phyloP scores from a whole-genome alignment of 345 rosid species.

The Raphanus raphanistrum region DNA sequence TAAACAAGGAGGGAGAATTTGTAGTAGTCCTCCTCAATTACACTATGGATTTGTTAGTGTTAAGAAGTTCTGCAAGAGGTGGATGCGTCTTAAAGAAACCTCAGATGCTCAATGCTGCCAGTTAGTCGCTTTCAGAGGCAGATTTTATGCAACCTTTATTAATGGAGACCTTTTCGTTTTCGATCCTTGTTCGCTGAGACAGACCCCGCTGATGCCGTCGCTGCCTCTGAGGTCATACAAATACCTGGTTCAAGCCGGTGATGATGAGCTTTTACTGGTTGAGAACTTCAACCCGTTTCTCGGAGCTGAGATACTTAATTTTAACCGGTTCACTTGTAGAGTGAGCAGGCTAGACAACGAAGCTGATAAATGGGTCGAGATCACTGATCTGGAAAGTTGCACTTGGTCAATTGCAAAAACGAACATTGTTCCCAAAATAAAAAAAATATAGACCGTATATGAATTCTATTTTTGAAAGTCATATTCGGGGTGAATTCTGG shows the following conservation, averaged over 20 bases:
- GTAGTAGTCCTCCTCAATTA: background rate
- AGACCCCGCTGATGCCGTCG: background rate
- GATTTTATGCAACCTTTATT: background rate
- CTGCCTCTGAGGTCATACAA: background rate
- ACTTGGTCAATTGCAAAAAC: too few relatives aligned
- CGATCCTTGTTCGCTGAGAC: background rate
- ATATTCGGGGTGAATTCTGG: too few relatives aligned
- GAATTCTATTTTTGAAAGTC: too few relatives aligned
- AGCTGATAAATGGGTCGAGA: background rate
- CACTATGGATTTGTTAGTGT: background rate
- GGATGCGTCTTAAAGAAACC: background rate
- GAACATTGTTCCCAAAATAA: too few relatives aligned
- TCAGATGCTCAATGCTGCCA: background rate
- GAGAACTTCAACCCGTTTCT: background rate
- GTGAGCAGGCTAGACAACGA: background rate
- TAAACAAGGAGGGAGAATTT: background rate
- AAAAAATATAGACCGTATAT: too few relatives aligned
- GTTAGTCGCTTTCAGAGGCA: background rate
- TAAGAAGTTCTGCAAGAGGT: background rate
- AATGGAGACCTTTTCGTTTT: background rate
- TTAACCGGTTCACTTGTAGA: background rate
- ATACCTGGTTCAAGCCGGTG: conserved; percentile 8
- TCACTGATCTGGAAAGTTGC: background rate
- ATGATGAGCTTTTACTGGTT: conserved; percentile 16
- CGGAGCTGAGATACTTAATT: background rate